Evolutionary conservation across 1,139 yeast species (phyloP), one percentile per base, ranked within the genome.

Genomic region (Candida glucosophila): DNA sequence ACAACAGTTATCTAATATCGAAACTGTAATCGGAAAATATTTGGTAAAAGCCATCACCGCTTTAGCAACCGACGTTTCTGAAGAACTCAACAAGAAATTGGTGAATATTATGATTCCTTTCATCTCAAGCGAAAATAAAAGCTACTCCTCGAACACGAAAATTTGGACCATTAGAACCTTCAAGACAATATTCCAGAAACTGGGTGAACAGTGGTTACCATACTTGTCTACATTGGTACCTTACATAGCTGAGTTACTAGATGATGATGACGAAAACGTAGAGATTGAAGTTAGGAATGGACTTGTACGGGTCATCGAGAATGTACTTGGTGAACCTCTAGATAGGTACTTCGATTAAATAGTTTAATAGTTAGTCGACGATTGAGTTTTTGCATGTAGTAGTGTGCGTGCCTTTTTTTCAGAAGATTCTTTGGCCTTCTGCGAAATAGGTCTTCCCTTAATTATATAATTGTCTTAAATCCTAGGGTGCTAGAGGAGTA

Each of bases 211-310:
- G 50, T 90, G 98, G 98, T 70, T 90, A 36, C 61, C 79, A 19
- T 69, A 82, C 62, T 67, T 90, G 46, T 98, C 98, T 14, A 95
- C 90, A 44, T 68, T 90, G 43, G 94, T 92, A 35, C 99, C 99
- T 22, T 71, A 85, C 36, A 83, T 90, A 51, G 96, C 97, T 5
- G 99, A 90, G 55, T 61, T 92, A 34, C 66, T 90, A 36, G 98
- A 90, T 49, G 97, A 88, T 49, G 97, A 90, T 34, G 93, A 88
- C 37, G 98, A 92, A 52, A 74, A 71, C 24, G 95, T 92, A 16
- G 98, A 90, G 53, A 52, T 74, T 47, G 96, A 85, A 52, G 95
- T 86, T 4, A 79, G 96, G 58, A 71, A 77, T 23, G 94, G 94
- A n/a, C 67, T 90, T 38, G 95, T 88, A 4, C 81, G 83, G 43